Conservation (phyloP, 1,284 basidiomycete species). For the Coniferiporia sulphurascens region DNA sequence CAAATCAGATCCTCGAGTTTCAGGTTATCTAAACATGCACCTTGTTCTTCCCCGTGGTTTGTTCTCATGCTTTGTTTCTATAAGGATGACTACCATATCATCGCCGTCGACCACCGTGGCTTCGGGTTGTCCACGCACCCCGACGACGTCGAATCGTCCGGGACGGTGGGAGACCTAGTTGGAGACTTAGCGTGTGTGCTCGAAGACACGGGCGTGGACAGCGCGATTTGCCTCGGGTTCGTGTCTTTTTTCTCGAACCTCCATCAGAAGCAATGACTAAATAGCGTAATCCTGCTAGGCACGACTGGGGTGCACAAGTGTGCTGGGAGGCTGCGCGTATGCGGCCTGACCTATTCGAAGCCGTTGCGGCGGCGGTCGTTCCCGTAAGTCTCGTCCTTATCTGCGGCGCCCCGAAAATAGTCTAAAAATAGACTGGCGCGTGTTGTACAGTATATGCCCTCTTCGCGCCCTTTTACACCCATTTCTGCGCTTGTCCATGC, state of each 20-base stretch:
- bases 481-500: conserved; percentile 35
- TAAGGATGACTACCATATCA: conserved; percentile 52
- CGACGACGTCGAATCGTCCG: conserved; percentile 53
- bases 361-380: conserved; percentile 52
- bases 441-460: conserved; percentile 46
- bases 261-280: not conserved
- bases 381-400: conserved; percentile 39
- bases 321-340: conserved; percentile 63
- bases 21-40: conserved; percentile 32
- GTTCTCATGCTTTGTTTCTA: not conserved
- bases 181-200: conserved; percentile 59
- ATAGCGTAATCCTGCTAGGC: conserved; percentile 33
- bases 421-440: not conserved
- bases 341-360: conserved; percentile 57
- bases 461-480: conserved; percentile 42
- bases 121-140: conserved; percentile 65
- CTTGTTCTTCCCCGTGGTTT: not conserved
- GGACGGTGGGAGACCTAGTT: conserved; percentile 53
- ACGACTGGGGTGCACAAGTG: conserved; percentile 66
- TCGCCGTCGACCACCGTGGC: conserved; percentile 58
- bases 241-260: conserved; percentile 15
- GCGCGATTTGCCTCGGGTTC: conserved; percentile 59
- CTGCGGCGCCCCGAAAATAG: conserved; percentile 2
- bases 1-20: conserved; percentile 60
- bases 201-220: conserved; percentile 39